phyloP scores from a whole-genome alignment of 495 filamentous ascomycete species.

The Neurospora sublineolata region DNA sequence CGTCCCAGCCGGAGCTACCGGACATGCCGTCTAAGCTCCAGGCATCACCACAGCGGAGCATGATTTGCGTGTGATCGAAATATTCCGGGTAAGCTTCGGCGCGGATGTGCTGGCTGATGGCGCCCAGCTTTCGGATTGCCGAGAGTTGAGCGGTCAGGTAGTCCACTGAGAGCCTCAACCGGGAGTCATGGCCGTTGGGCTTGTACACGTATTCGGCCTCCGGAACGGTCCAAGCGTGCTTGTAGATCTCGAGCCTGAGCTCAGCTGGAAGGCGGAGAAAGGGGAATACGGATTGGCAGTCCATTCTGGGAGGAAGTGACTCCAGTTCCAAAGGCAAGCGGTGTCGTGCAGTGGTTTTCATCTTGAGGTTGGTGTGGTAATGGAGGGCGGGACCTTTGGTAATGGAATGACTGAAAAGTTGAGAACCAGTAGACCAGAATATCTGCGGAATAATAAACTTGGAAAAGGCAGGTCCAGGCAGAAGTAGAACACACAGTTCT shows the following conservation, averaged over 20 bases:
- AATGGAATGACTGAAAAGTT: neutral
- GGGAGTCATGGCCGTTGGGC: neutral
- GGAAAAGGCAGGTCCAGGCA: no score
- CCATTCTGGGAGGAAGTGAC: neutral
- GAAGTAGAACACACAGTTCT: neutral
- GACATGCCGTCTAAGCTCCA: neutral
- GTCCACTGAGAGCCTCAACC: neutral
- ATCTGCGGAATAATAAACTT: neutral
- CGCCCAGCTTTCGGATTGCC: neutral
- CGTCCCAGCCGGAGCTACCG: neutral
- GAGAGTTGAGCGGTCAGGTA: neutral
- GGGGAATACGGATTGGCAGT: neutral
- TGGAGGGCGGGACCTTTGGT: no score
- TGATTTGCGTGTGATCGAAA: neutral
- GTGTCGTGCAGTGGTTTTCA: neutral
- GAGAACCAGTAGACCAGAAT: neutral
- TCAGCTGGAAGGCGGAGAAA: neutral
- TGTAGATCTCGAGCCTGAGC: neutral
- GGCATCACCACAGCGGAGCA: neutral
- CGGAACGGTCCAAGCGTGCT: neutral
- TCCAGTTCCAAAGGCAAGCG: neutral
- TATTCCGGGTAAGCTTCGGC: neutral
- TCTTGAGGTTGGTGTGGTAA: neutral
- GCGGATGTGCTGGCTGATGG: neutral
- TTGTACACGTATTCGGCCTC: neutral